These are phyloP conservation scores for Francoa sonchifolia DNA, from an alignment of 441 rosid species.

Conservation along the genomic window DNA sequence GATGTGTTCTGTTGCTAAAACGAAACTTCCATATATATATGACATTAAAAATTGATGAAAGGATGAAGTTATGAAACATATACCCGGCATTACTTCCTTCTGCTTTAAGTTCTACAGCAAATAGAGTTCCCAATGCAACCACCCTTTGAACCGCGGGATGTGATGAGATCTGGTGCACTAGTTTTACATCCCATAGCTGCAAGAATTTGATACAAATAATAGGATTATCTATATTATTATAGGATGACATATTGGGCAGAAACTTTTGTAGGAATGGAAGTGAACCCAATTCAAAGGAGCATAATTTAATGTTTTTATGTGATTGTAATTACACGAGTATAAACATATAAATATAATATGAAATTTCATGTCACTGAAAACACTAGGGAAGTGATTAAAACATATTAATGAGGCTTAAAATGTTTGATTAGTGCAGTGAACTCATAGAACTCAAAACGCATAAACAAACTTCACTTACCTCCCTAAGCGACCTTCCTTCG, in stretches of 20 bases:
- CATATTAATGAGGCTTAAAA: too few relatives aligned
- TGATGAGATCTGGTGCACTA: slow-evolving; percentile 48
- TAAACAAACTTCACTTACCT: slow-evolving; percentile 33
- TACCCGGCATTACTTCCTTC: slow-evolving; percentile 69
- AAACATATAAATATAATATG: too few relatives aligned
- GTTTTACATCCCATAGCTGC: slow-evolving; percentile 76
- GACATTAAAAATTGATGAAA: too few relatives aligned
- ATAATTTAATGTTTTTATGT: neutral
- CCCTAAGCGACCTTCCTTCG: slow-evolving; percentile 43
- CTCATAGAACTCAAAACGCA: too few relatives aligned
- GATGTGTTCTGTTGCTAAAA: too few relatives aligned
- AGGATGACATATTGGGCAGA: too few relatives aligned
- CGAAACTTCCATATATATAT: too few relatives aligned
- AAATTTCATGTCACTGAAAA: too few relatives aligned
- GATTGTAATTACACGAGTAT: too few relatives aligned
- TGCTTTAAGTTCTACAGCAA: slow-evolving; percentile 61
- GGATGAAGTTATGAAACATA: slow-evolving; percentile 7
- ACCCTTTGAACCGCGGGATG: slow-evolving; percentile 72
- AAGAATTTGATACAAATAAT: slow-evolving; percentile 6
- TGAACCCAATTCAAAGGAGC: neutral
- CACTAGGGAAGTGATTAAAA: too few relatives aligned
- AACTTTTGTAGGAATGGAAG: neutral
- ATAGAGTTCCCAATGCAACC: slow-evolving; percentile 70
- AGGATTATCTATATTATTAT: too few relatives aligned
- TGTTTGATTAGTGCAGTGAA: too few relatives aligned